Conservation (phyloP, 2,329 filamentous ascomycete genomes). For the Exophiala phaeomuriformis region DNA sequence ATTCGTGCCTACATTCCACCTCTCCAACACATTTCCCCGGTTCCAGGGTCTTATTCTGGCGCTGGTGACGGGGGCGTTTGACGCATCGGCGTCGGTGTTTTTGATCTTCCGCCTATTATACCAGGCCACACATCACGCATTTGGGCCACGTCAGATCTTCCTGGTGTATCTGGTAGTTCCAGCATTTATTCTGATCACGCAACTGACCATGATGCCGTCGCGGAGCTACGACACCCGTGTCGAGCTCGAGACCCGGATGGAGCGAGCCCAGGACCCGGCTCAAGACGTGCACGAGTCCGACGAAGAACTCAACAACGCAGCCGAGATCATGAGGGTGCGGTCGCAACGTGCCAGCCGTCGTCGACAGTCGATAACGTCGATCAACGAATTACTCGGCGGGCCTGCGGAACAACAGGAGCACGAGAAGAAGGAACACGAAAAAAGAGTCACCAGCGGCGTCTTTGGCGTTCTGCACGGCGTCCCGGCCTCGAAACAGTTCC, state of each 20-base stretch:
- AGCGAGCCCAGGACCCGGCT: conserved; percentile 39
- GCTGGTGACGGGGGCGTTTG: conserved; percentile 72
- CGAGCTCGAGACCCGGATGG: conserved; percentile 65
- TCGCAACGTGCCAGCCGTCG: conserved; percentile 53
- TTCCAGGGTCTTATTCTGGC: conserved; percentile 69
- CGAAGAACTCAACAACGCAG: conserved; percentile 45
- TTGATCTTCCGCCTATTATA: conserved; percentile 68
- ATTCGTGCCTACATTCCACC: conserved; percentile 74
- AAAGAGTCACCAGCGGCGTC: conserved; percentile 64
- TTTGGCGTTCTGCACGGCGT: conserved; percentile 76
- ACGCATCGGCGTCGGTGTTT: conserved; percentile 72
- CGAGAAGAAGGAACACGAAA: conserved; percentile 54
- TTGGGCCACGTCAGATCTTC: conserved; percentile 59
- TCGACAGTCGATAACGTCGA: conserved; percentile 57
- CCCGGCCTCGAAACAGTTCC: conserved; percentile 63
- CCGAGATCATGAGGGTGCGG: conserved; percentile 42
- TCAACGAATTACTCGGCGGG: conserved; percentile 63
- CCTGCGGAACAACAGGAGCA: conserved; percentile 55
- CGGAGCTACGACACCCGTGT: conserved; percentile 72
- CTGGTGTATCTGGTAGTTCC: conserved; percentile 66
- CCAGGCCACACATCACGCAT: conserved; percentile 42
- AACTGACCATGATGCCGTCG: conserved; percentile 61
- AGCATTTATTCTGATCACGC: conserved; percentile 53
- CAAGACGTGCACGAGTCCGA: conserved; percentile 42
- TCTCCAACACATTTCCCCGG: conserved; percentile 72